Base-by-base conservation (phyloP, 176 grass and related monocot species). In the Elymus sibiricus region DNA sequence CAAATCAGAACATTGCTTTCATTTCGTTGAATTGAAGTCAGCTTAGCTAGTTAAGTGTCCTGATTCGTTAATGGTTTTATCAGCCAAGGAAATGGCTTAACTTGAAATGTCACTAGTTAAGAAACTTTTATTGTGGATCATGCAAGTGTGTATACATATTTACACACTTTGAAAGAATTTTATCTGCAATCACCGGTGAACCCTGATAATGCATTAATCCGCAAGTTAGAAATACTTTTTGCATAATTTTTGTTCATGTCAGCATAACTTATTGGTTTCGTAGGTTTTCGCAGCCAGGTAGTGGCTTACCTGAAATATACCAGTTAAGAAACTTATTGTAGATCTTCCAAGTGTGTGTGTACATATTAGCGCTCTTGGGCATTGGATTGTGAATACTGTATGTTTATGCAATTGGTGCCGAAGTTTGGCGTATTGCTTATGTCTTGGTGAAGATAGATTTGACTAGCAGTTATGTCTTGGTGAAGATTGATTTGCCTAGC, bases 401-500 rank as follows among this genome's bases (percentile, higher is more conserved):
- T 34, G 32, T 64, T 9, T 82, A 40, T 79, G 61, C 34, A 81
- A 59, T 25, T 51, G 44, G 29, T 40, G 3, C 13, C 19, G 43
- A 32, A 53, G 7, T 7, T 25, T 21, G 13, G n/a, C 74, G 16
- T 63, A 21, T 12, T 61, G 22, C 68, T 15, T 58, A 59, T 86
- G 28, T 46, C 37, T 79, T 63, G 2, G 26, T 83, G 74, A 75
- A 73, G 66, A 34, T 84, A 75, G 28, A 58, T 84, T 14, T 76
- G 31, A 17, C 24, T 90, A 79, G 75, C 77, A 82, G 76, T 34
- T 34, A 34, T 34, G 32, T 34, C 32, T 34, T 34, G 2, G 24
- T 82, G 72, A 75, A 73, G 72, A 34, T 84, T 79, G n/a, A 47
- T 84, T 14, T 76, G 31, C 22, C 24, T 90, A 75, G 75, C 77